Evolutionary conservation across 805 yeast genomes (phyloP).

Genomic region (Lipomyces yamadae): DNA sequence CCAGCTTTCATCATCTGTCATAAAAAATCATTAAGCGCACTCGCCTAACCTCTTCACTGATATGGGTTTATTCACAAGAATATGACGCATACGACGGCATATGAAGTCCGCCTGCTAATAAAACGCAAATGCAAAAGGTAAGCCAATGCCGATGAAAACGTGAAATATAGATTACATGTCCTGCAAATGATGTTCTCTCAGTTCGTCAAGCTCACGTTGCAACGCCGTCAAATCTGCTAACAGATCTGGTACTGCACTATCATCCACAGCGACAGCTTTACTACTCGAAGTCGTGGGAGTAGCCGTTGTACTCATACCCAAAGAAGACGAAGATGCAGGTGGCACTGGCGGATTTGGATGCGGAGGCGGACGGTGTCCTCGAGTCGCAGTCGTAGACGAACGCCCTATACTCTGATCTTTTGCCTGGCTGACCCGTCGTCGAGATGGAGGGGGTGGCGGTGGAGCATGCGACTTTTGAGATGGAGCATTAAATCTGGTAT

Average conservation of each 20-base stretch:
- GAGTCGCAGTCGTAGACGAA: not conserved
- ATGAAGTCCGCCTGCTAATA: not conserved
- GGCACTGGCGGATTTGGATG: constrained; percentile 22
- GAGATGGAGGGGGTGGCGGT: constrained; percentile 32
- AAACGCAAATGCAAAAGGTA: too few species aligned
- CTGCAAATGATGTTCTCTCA: constrained; percentile 25
- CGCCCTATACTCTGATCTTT: not conserved
- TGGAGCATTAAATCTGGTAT: not conserved
- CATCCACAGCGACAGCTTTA: constrained; percentile 12
- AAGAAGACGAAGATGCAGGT: constrained; percentile 8
- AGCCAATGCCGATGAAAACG: not conserved
- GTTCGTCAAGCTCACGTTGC: constrained; percentile 34
- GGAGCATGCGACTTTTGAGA: constrained; percentile 13
- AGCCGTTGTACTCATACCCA: not conserved
- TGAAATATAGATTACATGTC: not conserved
- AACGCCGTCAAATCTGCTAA: constrained; percentile 36
- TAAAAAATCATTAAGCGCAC: too few species aligned
- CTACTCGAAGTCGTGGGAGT: constrained; percentile 2
- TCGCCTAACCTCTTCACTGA: too few species aligned
- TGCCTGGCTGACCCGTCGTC: constrained; percentile 21
- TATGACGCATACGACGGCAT: too few species aligned
- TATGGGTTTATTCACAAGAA: too few species aligned
- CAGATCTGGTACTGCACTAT: constrained; percentile 27
- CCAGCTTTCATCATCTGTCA: not conserved
- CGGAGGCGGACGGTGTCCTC: constrained; percentile 13